Base-by-base conservation (phyloP, 371 early-diverging fungal species). In the Dipsacomyces acuminosporus region DNA sequence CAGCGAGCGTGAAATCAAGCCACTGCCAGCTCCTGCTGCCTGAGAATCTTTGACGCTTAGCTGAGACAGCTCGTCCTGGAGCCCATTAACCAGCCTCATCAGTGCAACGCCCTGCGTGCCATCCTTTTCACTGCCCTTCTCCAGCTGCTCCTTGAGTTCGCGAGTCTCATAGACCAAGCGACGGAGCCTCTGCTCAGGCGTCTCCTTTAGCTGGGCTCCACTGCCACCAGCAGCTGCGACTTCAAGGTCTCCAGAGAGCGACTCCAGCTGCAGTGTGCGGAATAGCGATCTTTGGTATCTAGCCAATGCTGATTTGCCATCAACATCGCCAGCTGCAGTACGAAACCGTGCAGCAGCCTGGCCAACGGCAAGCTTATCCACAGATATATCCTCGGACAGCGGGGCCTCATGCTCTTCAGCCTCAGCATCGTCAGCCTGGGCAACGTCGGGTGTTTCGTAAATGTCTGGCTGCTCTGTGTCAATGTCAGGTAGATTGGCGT, bases 391-490 rank as follows among this genome's bases (percentile, higher is more conserved):
- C 51, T 74, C 72, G 30, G 76, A 74, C n/a, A 58, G 21, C 3
- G 70, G 71, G 21, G 73, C 63, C 23, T 78, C 77, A 15, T 61
- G 46, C 34, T 72, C 78, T 24, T 74, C 78, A 17, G 52, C 54
- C 56, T 25, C 22, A 41, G 26, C 24, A 2, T 18, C 40, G 13
- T 23, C 51, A 0, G 53, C 40, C 22, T 38, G 38, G n/a, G 38
- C 15, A 11, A 72, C 76, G 60, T 88, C 92, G n/a, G 85, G 78
- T 6, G 90, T 89, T 56, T 91, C 92, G 70, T 84, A 90, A 48
- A 89, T 85, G 78, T 91, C 92, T 26, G 86, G 89, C 62, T 87
- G 87, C 54, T 83, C 85, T 61, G 83, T 47, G 75, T 84, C 86
- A 75, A 86, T 84, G 72, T 86, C 85, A 21, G 85, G 84, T 20